phyloP scores from a whole-genome alignment of 2,329 filamentous ascomycete species.

The Decorospora gaudefroyi region DNA sequence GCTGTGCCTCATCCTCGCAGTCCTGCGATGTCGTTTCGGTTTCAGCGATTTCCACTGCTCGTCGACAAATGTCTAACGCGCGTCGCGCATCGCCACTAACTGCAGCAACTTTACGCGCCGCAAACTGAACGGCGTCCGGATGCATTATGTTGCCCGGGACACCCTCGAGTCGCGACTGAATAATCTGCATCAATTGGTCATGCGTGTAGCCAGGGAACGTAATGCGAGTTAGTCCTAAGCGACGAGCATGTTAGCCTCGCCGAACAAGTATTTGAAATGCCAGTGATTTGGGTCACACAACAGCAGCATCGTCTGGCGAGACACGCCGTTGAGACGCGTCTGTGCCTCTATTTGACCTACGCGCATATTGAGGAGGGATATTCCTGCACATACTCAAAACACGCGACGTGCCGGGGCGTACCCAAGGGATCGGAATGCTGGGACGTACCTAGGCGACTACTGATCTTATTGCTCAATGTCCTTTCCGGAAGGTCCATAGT shows the following conservation, averaged over 20 bases:
- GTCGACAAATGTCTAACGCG: slow-evolving; percentile 90
- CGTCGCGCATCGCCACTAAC: slow-evolving; percentile 92
- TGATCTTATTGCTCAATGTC: slow-evolving; percentile 98
- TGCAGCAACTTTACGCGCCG: slow-evolving; percentile 92
- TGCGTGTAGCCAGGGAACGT: slow-evolving; percentile 98
- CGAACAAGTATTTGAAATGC: slow-evolving; percentile 23
- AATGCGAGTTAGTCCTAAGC: slow-evolving; percentile 77
- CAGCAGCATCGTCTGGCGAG: slow-evolving; percentile 24
- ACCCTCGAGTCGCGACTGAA: slow-evolving; percentile 87
- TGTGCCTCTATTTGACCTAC: slow-evolving; percentile 24
- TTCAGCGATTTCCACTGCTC: slow-evolving; percentile 94
- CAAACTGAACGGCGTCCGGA: slow-evolving; percentile 91
- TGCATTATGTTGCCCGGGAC: slow-evolving; percentile 90
- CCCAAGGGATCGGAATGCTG: slow-evolving; percentile 25
- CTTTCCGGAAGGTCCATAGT: slow-evolving; percentile 98
- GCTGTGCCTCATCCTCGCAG: slow-evolving; percentile 48
- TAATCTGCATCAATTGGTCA: slow-evolving; percentile 95
- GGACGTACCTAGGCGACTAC: slow-evolving; percentile 65
- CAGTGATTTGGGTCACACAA: slow-evolving; percentile 21
- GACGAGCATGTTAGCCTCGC: slow-evolving; percentile 38
- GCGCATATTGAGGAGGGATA: slow-evolving; percentile 15
- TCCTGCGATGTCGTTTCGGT: slow-evolving; percentile 58
- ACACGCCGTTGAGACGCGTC: slow-evolving; percentile 20
- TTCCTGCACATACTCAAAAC: slow-evolving; percentile 1
- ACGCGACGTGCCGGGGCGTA: slow-evolving; percentile 20